Evolutionary conservation across 1,284 basidiomycete genomes (phyloP), one percentile per base, ranked within the genome.

Genomic region (Apiotrichum brassicae): DNA sequence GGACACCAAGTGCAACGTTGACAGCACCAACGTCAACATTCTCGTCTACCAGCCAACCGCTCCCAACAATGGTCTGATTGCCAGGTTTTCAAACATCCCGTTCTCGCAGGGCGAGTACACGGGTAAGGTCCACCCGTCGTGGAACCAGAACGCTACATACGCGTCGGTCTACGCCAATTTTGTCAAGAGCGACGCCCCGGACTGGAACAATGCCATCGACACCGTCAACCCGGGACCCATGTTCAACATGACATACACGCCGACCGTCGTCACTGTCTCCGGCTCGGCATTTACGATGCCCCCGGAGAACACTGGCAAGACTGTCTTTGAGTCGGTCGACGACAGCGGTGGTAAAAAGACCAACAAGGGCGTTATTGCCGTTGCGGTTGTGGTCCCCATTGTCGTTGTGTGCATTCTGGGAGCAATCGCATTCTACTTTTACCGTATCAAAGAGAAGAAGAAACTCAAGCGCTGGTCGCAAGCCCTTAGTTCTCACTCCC

Each of bases 381-480:
- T 84, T 1, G 88, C 84, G 11, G 78, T 88, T 49, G 72, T 91
- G 47, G 65, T 89, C n/a, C 83, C 86, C 1, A 74, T 90, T 37
- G 41, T 74, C 38, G 70, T 83, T 56, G 62, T 82, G 54, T 75
- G 76, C 41, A 71, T 70, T 34, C 55, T 83, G 25, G 75, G 74
- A 43, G 63, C 77, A 20, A 76, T 74, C 20, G 72, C 75, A 0
- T 57, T 70, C 42, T 87, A 75, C 61, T 77, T 79, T 61, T 80
- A 76, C 60, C 81, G 87, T 48, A 63, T 71, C 26, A 81, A 76
- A 61, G 78, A 79, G 54, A 75, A 75, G 48, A 77, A 81, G 54
- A 81, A 86, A 70, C 76, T 81, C 59, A 80, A 78, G 69, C 77
- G 79, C 41, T 91, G 82, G 79, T 83, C 81, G 34, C 63, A 66